Conservation (phyloP, 306 rosid genomes). For the Begonia peltatifolia region DNA sequence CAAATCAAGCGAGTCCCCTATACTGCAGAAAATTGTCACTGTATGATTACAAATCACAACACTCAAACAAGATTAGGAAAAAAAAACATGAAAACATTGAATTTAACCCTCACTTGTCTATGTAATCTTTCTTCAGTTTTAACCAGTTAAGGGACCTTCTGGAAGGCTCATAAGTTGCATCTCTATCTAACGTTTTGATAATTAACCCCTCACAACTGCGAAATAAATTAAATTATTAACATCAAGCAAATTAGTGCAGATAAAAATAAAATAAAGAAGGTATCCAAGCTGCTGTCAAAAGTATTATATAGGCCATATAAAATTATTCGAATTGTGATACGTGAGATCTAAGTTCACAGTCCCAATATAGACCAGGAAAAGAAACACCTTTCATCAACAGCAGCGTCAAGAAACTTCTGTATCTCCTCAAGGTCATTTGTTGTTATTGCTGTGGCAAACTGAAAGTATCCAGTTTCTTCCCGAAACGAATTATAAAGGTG, state of each 20-base stretch:
- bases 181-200: conserved; percentile 65
- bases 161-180: conserved; percentile 92
- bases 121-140: conserved; percentile 88
- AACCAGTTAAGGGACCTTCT: conserved; percentile 84
- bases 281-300: too few relatives aligned
- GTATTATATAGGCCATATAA: too few relatives aligned
- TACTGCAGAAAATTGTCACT: conserved; percentile 34
- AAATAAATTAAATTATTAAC: conserved; percentile 16
- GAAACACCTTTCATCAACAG: conserved; percentile 57
- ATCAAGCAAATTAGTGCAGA: conserved; percentile 2
- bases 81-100: conserved; percentile 3
- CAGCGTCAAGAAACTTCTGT: conserved; percentile 66
- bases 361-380: conserved; percentile 5
- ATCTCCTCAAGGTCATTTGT: conserved; percentile 87
- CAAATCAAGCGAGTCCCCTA: conserved; percentile 94
- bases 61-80: conserved; percentile 3
- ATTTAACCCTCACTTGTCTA: conserved; percentile 42
- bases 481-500: conserved; percentile 63
- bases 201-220: conserved; percentile 87
- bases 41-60: conserved; percentile 14
- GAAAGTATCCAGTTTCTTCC: conserved; percentile 67
- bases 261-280: not conserved
- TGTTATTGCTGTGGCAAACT: conserved; percentile 78
- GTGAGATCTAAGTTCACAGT: not conserved
- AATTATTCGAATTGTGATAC: not conserved